Percentiles rank a stretch among this genome's conserved stretches.
phyloP scores from a whole-genome alignment of 1,139 yeast genomes.

The Yarrowia galli region DNA sequence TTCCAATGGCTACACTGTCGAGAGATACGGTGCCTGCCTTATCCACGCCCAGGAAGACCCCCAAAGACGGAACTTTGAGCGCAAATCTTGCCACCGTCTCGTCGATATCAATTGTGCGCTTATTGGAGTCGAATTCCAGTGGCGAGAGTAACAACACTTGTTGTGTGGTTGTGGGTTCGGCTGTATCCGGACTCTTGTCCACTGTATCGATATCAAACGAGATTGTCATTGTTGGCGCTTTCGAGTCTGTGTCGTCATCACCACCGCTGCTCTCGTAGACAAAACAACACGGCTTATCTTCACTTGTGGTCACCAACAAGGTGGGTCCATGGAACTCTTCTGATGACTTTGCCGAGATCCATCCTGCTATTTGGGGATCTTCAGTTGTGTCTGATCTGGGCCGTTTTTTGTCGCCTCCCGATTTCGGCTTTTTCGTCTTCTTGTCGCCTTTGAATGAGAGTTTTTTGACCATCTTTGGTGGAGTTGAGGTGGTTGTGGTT shows the following conservation, averaged over 20 bases:
- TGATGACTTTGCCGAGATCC: slow-evolving; percentile 51
- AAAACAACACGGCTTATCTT: slow-evolving; percentile 44
- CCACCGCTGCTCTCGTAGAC: slow-evolving; percentile 43
- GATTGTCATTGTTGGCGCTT: slow-evolving; percentile 41
- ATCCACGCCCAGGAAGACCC: slow-evolving; percentile 16
- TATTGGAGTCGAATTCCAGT: slow-evolving; percentile 41
- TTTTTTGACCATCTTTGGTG: slow-evolving; percentile 54
- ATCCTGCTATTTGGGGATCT: slow-evolving; percentile 46
- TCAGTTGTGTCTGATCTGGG: slow-evolving; percentile 37
- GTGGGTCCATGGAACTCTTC: slow-evolving; percentile 55
- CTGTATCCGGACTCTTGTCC: slow-evolving; percentile 43
- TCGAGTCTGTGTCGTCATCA: slow-evolving; percentile 36
- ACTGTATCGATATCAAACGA: slow-evolving; percentile 43
- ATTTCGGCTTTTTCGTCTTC: slow-evolving; percentile 46
- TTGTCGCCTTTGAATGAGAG: slow-evolving; percentile 56
- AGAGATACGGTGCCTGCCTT: neutral
- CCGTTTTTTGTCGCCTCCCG: slow-evolving; percentile 44
- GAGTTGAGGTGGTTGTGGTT: neutral
- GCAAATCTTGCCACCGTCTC: slow-evolving; percentile 25
- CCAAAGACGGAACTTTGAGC: slow-evolving; percentile 30
- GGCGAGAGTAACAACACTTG: slow-evolving; percentile 54
- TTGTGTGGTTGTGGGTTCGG: slow-evolving; percentile 52
- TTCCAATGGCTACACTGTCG: slow-evolving; percentile 27
- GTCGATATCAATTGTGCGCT: slow-evolving; percentile 29
- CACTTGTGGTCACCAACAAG: slow-evolving; percentile 44